Evolutionary conservation across 1,139 yeast genomes (phyloP), one percentile per base, ranked within the genome.

Genomic region (Hemisphaericaspora subhashii): DNA sequence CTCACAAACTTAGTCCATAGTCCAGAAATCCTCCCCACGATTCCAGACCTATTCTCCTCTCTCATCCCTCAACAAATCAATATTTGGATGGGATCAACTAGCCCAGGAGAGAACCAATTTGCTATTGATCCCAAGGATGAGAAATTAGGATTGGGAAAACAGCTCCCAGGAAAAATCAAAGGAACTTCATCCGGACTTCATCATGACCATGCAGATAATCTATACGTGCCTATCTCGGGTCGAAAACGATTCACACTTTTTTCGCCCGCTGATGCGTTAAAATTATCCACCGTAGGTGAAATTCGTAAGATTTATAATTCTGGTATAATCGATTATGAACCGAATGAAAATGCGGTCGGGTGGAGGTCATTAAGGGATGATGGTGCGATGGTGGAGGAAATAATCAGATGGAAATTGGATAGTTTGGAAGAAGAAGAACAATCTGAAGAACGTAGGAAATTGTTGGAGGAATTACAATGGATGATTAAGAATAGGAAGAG

Each of bases 201-300:
- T 51, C 92, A 84, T 54, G 92, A 84, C 54, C 89, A 83, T 57
- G 86, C 90, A 1, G 89, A 83, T 53, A 84, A 84, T 51, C 61
- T 83, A 29, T 84, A 84, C 54, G 64, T 83, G 2, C 72, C 84
- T 1, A 54, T 79, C 1, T 62, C 71, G 21, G 92, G 90, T 0
- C 53, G 55, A n/a, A 84, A 84, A 51, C 55, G 88, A 44, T 83
- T 84, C 54, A 82, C 89, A 0, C 48, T 84, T 3, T 81, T 71
- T 52, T 66, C 83, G 7, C 90, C 92, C 1, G 62, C 64, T 17
- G 84, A 78, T 51, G 86, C 84, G 0, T 56, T 58, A 5, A 71
- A 71, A 42, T 60, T 84, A 53, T 68, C 72, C 52, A 82, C 89
- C 0, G 77, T 80, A 13, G 92, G 90, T 0, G 66, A 68, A 21